Base-by-base conservation (phyloP, 179 eudicot species). In the Amaranthus tricolor region DNA sequence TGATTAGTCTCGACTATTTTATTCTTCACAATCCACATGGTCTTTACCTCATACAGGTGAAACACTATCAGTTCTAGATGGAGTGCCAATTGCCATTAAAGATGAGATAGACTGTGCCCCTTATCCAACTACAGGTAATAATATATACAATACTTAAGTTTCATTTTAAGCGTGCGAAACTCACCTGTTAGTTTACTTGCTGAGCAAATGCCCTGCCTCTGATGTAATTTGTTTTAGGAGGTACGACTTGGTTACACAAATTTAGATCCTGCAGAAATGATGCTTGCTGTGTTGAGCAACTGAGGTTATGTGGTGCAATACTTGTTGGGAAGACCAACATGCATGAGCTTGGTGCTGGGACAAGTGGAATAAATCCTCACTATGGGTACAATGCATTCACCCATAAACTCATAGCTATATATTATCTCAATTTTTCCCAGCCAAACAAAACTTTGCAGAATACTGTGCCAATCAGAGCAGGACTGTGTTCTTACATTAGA, bases 291-390 rank as follows among this genome's bases (percentile, higher is more conserved):
- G 96, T 96, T 48, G 79, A 80, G 63, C 85, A 89, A 61, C 89
- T 96, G 66, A 81, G 97, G 68, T 80, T 71, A 72, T 96, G 99
- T 71, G 98, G 99, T 72, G 98, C 98, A 66, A 72, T 96, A 77
- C 86, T 96, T 50, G 91, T 96, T 48, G 99, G 99, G 17, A 96
- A 96, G 83, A 90, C 99, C 50, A 96, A 96, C 75, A 96, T 96
- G 99, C 99, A 96, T 82, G 99, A 96, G 80, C 97, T 96, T 70
- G 99, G 99, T 51, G 90, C 95, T 13, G 99, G 99, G 72, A 81
- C 88, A 45, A 93, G 95, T 85, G 99, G 99, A 65, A 93, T 96
- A 66, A 96, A 96, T 81, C 99, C 99, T 83, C 98, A 96, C 79
- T 91, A 96, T 19, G 98, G 99, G 99, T 96, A 89, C 9, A 76